phyloP scores from a whole-genome alignment of 2,329 filamentous ascomycete genomes.

The Lachnellula cervina region DNA sequence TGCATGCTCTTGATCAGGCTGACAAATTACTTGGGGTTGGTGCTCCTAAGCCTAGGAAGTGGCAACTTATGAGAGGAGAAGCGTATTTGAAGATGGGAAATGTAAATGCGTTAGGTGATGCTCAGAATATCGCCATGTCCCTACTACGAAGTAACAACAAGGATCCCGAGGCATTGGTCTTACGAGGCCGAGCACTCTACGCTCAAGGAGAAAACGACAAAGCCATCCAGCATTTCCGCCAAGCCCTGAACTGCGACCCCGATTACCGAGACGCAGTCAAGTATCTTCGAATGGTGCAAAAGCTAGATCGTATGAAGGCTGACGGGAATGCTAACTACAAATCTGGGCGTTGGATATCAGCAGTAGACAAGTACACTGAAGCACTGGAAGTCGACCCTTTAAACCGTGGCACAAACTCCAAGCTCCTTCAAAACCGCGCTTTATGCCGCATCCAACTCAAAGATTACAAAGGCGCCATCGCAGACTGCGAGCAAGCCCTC shows the following conservation, averaged over 20 bases:
- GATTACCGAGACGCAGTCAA: conserved; percentile 87
- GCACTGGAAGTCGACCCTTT: conserved; percentile 80
- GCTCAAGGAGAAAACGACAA: conserved; percentile 92
- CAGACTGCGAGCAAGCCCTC: conserved; percentile 81
- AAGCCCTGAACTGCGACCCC: conserved; percentile 84
- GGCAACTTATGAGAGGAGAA: conserved; percentile 88
- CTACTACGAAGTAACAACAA: conserved; percentile 81
- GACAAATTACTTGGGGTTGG: conserved; percentile 70
- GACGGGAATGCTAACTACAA: conserved; percentile 92
- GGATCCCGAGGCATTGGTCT: conserved; percentile 88
- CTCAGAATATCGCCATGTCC: conserved; percentile 86
- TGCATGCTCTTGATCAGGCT: conserved; percentile 87
- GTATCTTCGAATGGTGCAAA: conserved; percentile 84
- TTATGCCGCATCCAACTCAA: conserved; percentile 80
- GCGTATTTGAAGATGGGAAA: conserved; percentile 91
- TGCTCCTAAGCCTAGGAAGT: conserved; percentile 82
- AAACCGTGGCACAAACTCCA: conserved; percentile 91
- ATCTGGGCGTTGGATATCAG: conserved; percentile 69
- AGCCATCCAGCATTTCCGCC: conserved; percentile 85
- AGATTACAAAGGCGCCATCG: conserved; percentile 74
- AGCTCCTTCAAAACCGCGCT: conserved; percentile 90
- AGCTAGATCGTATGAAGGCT: conserved; percentile 87
- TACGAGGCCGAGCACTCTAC: conserved; percentile 83
- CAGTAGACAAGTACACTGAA: conserved; percentile 77
- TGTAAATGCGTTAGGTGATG: conserved; percentile 82